Base-by-base conservation (phyloP, 176 grass and related monocot species). In the Areca catechu region DNA sequence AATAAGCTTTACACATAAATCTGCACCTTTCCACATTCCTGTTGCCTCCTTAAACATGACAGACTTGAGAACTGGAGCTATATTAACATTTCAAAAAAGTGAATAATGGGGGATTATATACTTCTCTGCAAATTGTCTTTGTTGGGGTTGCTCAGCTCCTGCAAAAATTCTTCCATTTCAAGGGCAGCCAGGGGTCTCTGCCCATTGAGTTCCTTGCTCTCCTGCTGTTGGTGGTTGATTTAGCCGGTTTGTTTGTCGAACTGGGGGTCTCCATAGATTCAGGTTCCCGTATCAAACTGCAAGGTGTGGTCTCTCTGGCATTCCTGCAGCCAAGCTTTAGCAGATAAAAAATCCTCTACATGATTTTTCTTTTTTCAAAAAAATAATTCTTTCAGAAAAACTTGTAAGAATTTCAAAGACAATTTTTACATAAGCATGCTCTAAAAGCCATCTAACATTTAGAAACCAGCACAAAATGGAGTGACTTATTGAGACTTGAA, bases 161-260 rank as follows among this genome's bases (percentile, higher is more conserved):
- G 74, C 14, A 4, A 83, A 83, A 83, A 77, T 15, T 83, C 80
- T 58, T 83, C 80, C 50, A 83, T 48, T 37, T 83, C 80, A 20
- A 54, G 22, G 19, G 61, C 15, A 30, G 80, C 65, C 20, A 74
- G 74, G 1, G 56, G 23, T 68, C 52, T 24, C 24, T 62, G 27
- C 22, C 61, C 37, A 22, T 21, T 29, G 62, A 60, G 20, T 30
- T 73, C 57, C 62, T 47, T 7, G 47, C n/a, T 29, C 57, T 65
- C 25, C 48, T 28, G 34, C 49, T 72, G 28, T 18, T 23, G 12
- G 19, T 5, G 4, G 27, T 66, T 28, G 74, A 62, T 48, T 57
- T 59, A 51, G 61, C 52, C 52, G 34, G 53, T 12, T 50, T 65
- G 4, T 48, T 83, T 56, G 80, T 61, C 23, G 73, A 83, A 65